Percentiles rank a stretch among this genome's conserved stretches.
Conservation (phyloP, 345 rosid species). For the Laguncularia racemosa region DNA sequence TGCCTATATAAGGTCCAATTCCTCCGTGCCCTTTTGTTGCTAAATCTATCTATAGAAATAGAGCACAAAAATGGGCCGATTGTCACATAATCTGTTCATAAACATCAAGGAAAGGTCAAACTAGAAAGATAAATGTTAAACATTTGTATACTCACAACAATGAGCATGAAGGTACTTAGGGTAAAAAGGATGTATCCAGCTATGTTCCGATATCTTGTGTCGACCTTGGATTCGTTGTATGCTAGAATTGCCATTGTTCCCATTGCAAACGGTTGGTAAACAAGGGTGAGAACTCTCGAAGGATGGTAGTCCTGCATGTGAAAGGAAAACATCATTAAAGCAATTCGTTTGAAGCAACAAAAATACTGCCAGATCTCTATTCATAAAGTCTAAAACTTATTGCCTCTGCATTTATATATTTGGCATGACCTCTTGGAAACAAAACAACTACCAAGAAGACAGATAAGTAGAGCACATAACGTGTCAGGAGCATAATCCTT, state of each 20-base stretch:
- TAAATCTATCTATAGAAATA: conserved; percentile 48
- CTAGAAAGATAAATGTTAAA: not conserved
- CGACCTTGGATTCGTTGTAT: conserved; percentile 56
- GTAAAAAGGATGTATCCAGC: conserved; percentile 56
- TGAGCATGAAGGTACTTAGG: conserved; percentile 51
- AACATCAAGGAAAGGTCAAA: not conserved
- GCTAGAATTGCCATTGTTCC: conserved; percentile 57
- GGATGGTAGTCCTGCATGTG: conserved; percentile 71
- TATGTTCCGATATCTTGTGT: conserved; percentile 60
- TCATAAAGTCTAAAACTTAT: no score
- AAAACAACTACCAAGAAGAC: no score
- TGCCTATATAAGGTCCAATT: conserved; percentile 42
- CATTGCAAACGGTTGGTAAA: conserved; percentile 73
- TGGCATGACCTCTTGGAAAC: no score
- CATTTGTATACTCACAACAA: conserved; percentile 45
- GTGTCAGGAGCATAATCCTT: no score
- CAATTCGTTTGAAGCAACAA: not conserved
- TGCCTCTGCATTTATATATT: no score
- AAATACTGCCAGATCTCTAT: not conserved
- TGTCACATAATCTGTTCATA: not conserved
- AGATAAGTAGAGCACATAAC: no score
- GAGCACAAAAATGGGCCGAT: not conserved
- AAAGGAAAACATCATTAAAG: conserved; percentile 2
- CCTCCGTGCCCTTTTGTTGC: conserved; percentile 72
- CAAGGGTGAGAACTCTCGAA: conserved; percentile 72